phyloP scores from a whole-genome alignment of 371 early-diverging fungal species.

The Mucor sp. region DNA sequence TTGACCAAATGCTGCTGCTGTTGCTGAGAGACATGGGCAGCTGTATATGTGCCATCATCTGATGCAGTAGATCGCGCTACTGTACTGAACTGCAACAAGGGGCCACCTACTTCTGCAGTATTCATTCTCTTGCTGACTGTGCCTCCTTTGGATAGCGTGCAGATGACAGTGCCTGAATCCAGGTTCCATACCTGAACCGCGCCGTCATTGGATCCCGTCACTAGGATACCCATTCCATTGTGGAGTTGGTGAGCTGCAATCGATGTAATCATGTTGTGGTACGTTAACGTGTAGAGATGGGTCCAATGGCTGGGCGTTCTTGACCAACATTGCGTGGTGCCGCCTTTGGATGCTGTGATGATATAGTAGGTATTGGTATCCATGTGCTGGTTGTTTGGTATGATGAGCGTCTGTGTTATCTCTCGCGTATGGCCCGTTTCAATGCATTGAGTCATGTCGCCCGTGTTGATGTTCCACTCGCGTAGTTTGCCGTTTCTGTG shows the following conservation, averaged over 20 bases:
- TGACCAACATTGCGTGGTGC: conserved; percentile 38
- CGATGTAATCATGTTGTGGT: conserved; percentile 26
- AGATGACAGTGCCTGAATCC: conserved; percentile 61
- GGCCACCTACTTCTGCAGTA: conserved; percentile 17
- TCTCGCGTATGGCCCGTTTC: conserved; percentile 23
- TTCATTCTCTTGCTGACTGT: neutral
- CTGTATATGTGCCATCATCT: neutral
- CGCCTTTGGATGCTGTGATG: conserved; percentile 40
- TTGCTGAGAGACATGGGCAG: neutral
- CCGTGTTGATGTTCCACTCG: conserved; percentile 42
- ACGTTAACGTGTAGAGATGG: conserved; percentile 28
- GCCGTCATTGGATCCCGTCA: conserved; percentile 76
- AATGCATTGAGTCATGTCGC: conserved; percentile 36
- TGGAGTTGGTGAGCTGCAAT: conserved; percentile 31
- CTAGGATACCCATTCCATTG: conserved; percentile 27
- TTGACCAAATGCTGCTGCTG: neutral
- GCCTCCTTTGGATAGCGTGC: conserved; percentile 34
- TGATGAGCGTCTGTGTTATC: conserved; percentile 26
- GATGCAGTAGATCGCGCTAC: neutral
- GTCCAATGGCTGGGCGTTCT: conserved; percentile 28
- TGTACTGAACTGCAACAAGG: conserved; percentile 24
- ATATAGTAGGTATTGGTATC: conserved; percentile 15
- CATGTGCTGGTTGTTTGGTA: conserved; percentile 6
- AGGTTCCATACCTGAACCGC: conserved; percentile 80
- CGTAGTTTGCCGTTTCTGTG: conserved; percentile 35